A percentile compares a stretch with the other conserved stretches of the same genome.
phyloP scores from a whole-genome alignment of 2,329 filamentous ascomycete genomes.

The Trichoderma atrobrunneum region DNA sequence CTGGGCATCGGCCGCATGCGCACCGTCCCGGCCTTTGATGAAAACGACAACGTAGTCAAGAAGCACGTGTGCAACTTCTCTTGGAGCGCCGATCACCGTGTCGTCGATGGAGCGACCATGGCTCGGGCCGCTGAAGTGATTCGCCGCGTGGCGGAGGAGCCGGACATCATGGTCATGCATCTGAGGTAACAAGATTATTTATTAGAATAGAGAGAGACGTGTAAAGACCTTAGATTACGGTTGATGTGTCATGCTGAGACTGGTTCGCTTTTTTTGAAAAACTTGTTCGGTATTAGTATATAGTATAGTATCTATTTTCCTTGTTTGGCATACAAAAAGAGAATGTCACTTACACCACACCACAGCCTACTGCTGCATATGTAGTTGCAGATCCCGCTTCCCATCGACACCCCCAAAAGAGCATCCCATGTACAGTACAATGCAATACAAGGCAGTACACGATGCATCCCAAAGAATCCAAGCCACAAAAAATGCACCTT shows the following conservation, averaged over 20 bases:
- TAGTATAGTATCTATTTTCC: neutral
- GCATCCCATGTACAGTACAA: neutral
- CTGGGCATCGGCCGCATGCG: constrained; percentile 81
- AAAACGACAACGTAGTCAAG: constrained; percentile 59
- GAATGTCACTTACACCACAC: neutral
- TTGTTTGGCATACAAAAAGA: neutral
- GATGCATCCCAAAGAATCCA: neutral
- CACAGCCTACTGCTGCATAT: neutral
- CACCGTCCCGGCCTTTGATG: constrained; percentile 74
- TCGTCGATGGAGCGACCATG: constrained; percentile 93
- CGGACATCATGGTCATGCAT: constrained; percentile 82
- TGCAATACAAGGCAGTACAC: neutral
- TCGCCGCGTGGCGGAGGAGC: constrained; percentile 73
- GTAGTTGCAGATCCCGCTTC: neutral
- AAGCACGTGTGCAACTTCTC: constrained; percentile 86
- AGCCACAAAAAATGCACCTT: neutral
- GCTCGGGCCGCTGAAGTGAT: constrained; percentile 85
- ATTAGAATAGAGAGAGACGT: neutral
- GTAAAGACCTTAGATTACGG: constrained; percentile 4
- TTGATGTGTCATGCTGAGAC: neutral
- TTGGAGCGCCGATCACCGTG: constrained; percentile 93
- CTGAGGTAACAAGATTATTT: constrained; percentile 54
- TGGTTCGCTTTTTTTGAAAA: neutral
- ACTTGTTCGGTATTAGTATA: neutral
- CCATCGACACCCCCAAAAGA: neutral